phyloP scores from a whole-genome alignment of 23 red algal species.

The Gracilaria gracilis region DNA sequence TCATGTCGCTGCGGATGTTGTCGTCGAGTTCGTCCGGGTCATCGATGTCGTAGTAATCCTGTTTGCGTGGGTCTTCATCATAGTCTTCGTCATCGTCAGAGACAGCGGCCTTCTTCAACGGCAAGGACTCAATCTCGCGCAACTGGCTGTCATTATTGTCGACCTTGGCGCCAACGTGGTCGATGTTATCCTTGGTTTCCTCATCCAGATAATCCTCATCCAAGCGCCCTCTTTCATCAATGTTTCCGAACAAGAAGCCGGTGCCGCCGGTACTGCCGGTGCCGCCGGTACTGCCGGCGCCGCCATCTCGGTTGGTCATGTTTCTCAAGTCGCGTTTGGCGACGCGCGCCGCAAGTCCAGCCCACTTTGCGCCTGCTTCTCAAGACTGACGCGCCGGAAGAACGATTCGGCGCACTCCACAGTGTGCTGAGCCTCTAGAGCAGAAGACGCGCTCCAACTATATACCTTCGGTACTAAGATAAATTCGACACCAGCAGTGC shows the following conservation, averaged over 20 bases:
- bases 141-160: conserved; percentile 58
- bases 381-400: no score
- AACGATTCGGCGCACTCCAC: no score
- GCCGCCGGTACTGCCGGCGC: conserved; percentile 30
- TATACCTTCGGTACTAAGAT: no score
- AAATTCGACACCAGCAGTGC: no score
- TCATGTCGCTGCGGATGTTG: conserved; percentile 41
- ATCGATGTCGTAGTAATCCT: conserved; percentile 64
- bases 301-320: conserved; percentile 46
- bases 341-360: no score
- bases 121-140: conserved; percentile 59
- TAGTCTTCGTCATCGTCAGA: conserved; percentile 58
- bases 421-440: no score
- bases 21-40: conserved; percentile 73
- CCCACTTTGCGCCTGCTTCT: no score
- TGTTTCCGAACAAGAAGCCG: conserved; percentile 93
- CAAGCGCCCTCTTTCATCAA: conserved; percentile 84
- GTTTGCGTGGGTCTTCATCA: conserved; percentile 39
- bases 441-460: no score
- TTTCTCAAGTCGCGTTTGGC: no score
- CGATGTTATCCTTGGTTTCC: conserved; percentile 86
- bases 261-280: conserved; percentile 59
- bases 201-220: conserved; percentile 90
- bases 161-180: conserved; percentile 66
- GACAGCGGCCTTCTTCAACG: conserved; percentile 36